Conservation (phyloP, 805 yeast genomes). For the Candida succiphila region DNA sequence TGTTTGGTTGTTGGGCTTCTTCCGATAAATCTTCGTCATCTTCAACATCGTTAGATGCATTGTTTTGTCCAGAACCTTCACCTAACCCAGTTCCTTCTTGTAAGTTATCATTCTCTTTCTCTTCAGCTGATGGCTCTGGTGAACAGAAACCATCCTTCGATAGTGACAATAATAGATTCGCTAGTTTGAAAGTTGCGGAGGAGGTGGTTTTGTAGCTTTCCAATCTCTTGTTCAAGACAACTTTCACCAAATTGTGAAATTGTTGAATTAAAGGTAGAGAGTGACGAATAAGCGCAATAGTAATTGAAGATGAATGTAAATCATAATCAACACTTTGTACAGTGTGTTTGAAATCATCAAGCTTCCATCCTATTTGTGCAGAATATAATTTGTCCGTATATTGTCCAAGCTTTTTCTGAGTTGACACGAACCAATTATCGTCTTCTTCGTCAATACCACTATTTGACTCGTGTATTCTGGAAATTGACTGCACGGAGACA, state of each 20-base stretch:
- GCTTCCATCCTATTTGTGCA: slow-evolving; percentile 7
- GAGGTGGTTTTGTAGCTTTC: slow-evolving; percentile 43
- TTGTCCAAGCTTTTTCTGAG: slow-evolving; percentile 35
- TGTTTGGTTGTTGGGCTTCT: slow-evolving; percentile 59
- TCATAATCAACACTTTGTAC: slow-evolving; percentile 29
- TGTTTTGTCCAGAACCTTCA: slow-evolving; percentile 63
- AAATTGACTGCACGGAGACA: slow-evolving; percentile 55
- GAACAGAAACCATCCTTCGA: slow-evolving; percentile 85
- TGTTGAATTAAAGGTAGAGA: slow-evolving; percentile 55
- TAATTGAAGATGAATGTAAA: slow-evolving; percentile 23
- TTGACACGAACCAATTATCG: slow-evolving; percentile 56
- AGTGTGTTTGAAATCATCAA: slow-evolving; percentile 19
- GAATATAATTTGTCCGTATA: slow-evolving; percentile 28
- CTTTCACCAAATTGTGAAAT: slow-evolving; percentile 40
- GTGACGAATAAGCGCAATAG: slow-evolving; percentile 41
- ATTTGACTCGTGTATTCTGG: slow-evolving; percentile 24
- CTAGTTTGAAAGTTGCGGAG: slow-evolving; percentile 51
- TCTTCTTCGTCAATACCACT: slow-evolving; percentile 31
- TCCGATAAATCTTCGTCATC: slow-evolving; percentile 86
- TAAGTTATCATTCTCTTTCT: slow-evolving; percentile 47
- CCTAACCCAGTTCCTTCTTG: slow-evolving; percentile 96
- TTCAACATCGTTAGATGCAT: slow-evolving; percentile 75
- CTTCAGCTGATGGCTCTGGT: slow-evolving; percentile 69
- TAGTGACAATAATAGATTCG: slow-evolving; percentile 45
- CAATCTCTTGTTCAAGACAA: slow-evolving; percentile 34